These are phyloP conservation scores for Entomortierella chlamydospora DNA, from an alignment of 192 early-diverging fungal species.

Conservation along the genomic window DNA sequence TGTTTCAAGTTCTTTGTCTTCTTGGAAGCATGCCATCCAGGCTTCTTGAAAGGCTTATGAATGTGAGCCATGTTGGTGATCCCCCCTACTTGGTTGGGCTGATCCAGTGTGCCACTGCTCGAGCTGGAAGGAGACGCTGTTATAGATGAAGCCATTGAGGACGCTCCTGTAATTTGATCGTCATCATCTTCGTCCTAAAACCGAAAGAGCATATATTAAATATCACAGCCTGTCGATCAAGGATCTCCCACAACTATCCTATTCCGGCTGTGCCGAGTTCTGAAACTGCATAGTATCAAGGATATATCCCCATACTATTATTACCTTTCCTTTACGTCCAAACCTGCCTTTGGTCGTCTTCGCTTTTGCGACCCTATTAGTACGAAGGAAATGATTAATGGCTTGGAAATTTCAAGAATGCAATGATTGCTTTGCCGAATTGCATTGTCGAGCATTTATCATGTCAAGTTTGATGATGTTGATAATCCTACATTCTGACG, in stretches of 20 bases:
- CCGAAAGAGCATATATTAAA: background rate
- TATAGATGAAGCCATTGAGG: slow-evolving; percentile 43
- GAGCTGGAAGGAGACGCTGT: slow-evolving; percentile 39
- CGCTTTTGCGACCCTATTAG: slow-evolving; percentile 33
- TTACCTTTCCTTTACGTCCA: slow-evolving; percentile 32
- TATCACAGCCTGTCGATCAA: background rate
- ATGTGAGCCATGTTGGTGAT: slow-evolving; percentile 44
- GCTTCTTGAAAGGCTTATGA: slow-evolving; percentile 81
- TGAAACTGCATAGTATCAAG: too few relatives aligned
- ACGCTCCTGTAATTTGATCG: slow-evolving; percentile 33
- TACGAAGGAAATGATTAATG: background rate
- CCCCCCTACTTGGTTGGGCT: background rate
- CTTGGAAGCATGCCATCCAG: slow-evolving; percentile 69
- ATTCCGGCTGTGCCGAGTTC: too few relatives aligned
- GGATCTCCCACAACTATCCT: too few relatives aligned
- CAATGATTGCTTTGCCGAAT: too few relatives aligned
- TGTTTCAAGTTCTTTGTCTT: slow-evolving; percentile 88
- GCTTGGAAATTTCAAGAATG: background rate
- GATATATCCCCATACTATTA: too few relatives aligned
- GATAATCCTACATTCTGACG: background rate
- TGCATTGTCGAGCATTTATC: background rate
- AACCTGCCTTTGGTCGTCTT: slow-evolving; percentile 27
- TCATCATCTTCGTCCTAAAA: slow-evolving; percentile 45
- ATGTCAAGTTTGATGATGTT: background rate
- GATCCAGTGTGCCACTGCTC: slow-evolving; percentile 13